These are phyloP conservation scores for Hypomyces perniciosus DNA, from an alignment of 2,329 filamentous ascomycete genomes.

Conservation along the genomic window DNA sequence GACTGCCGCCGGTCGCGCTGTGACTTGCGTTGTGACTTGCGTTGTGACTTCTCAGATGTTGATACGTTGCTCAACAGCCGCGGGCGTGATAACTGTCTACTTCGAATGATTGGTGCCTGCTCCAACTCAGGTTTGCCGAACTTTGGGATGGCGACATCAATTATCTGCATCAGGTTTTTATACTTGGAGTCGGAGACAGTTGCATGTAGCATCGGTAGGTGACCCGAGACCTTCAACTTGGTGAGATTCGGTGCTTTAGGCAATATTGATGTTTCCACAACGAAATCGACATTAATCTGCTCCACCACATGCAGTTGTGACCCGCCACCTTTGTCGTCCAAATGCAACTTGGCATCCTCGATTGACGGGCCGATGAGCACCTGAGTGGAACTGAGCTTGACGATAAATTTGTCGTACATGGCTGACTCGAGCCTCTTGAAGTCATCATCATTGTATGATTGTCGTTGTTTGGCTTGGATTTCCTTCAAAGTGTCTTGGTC, in stretches of 20 bases:
- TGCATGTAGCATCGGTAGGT: conserved; percentile 85
- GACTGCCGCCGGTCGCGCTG: conserved; percentile 53
- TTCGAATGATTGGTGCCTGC: conserved; percentile 16
- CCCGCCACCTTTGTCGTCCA: conserved; percentile 60
- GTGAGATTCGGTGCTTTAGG: conserved; percentile 91
- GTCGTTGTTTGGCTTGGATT: conserved; percentile 83
- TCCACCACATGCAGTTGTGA: conserved; percentile 86
- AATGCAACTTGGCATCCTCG: conserved; percentile 77
- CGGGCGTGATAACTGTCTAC: conserved; percentile 30
- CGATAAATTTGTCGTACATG: conserved; percentile 95
- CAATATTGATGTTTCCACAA: conserved; percentile 94
- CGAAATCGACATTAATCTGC: conserved; percentile 94
- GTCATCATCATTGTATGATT: conserved; percentile 83
- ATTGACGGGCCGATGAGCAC: conserved; percentile 92
- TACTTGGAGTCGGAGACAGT: conserved; percentile 93
- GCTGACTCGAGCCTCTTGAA: conserved; percentile 80
- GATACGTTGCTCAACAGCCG: conserved; percentile 40
- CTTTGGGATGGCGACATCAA: conserved; percentile 90
- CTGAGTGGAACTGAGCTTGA: conserved; percentile 92
- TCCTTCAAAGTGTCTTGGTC: conserved; percentile 86
- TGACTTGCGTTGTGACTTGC: conserved; percentile 37
- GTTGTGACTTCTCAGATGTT: conserved; percentile 34
- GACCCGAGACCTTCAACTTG: conserved; percentile 84
- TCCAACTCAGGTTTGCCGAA: conserved; percentile 44
- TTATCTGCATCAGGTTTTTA: conserved; percentile 91